Evolutionary conservation across 176 grass and related monocot species (phyloP).

Genomic region (Metroxylon sagu): DNA sequence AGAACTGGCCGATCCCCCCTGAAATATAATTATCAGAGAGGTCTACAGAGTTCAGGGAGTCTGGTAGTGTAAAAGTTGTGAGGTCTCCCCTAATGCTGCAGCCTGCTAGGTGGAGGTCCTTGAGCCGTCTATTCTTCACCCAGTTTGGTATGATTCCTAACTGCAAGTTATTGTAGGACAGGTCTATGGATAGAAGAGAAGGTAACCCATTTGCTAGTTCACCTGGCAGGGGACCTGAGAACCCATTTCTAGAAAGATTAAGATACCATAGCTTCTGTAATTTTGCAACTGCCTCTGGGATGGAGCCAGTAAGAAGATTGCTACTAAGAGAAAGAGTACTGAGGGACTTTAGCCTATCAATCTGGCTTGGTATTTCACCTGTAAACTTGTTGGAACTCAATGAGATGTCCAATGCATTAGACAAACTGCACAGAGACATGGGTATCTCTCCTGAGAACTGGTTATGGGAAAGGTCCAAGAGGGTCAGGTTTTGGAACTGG

Average conservation of each 20-base stretch:
- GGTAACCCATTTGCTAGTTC: slow-evolving; percentile 32
- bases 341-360: slow-evolving; percentile 46
- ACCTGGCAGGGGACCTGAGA: slow-evolving; percentile 34
- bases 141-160: slow-evolving; percentile 33
- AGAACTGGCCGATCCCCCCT: slow-evolving; percentile 36
- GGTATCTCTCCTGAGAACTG: slow-evolving; percentile 65
- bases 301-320: slow-evolving; percentile 42
- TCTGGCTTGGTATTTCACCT: slow-evolving; percentile 37
- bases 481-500: slow-evolving; percentile 35
- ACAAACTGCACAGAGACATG: slow-evolving; percentile 33
- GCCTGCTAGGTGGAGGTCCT: slow-evolving; percentile 34
- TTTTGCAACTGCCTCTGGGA: slow-evolving; percentile 42
- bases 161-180: slow-evolving; percentile 37
- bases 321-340: slow-evolving; percentile 36
- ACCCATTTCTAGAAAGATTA: slow-evolving; percentile 49
- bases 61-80: slow-evolving; percentile 21
- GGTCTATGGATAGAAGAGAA: slow-evolving; percentile 29
- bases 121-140: slow-evolving; percentile 30
- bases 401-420: slow-evolving; percentile 28
- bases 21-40: slow-evolving; percentile 54
- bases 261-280: slow-evolving; percentile 64
- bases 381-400: slow-evolving; percentile 51
- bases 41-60: slow-evolving; percentile 38
- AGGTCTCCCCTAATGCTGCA: slow-evolving; percentile 28
- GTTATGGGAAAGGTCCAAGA: slow-evolving; percentile 70